Evolutionary conservation across 2,329 filamentous ascomycete genomes (phyloP).

Genomic region (Orbilia blumenaviensis): DNA sequence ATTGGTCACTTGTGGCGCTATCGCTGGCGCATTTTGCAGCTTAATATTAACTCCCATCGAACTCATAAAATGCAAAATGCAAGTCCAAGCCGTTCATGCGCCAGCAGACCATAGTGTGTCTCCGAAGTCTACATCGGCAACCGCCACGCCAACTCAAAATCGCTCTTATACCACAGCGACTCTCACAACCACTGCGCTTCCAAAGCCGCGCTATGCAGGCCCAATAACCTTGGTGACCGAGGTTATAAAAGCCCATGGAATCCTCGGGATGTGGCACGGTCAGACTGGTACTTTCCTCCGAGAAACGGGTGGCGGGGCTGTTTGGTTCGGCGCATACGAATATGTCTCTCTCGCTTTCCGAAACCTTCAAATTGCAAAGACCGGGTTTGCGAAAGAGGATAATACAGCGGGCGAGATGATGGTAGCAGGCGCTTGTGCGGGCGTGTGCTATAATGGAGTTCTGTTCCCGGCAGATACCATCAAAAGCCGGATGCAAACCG

Average conservation of each 20-base stretch:
- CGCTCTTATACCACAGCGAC: conserved; percentile 59
- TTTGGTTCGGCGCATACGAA: conserved; percentile 95
- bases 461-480: conserved; percentile 98
- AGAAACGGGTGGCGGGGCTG: conserved; percentile 89
- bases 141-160: conserved; percentile 61
- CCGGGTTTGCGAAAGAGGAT: conserved; percentile 7
- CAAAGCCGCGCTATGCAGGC: conserved; percentile 64
- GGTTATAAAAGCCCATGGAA: conserved; percentile 81
- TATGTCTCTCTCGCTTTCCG: conserved; percentile 54
- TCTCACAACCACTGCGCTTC: conserved; percentile 19
- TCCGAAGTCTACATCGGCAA: conserved; percentile 58
- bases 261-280: conserved; percentile 92
- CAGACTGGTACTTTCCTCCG: conserved; percentile 92
- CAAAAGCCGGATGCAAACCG: conserved; percentile 96
- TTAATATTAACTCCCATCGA: conserved; percentile 93
- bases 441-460: conserved; percentile 93
- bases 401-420: conserved; percentile 56
- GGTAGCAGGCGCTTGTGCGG: conserved; percentile 66
- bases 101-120: conserved; percentile 57
- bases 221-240: conserved; percentile 77
- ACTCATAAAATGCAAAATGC: conserved; percentile 97
- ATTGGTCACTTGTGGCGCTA: conserved; percentile 81
- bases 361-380: conserved; percentile 21
- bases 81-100: conserved; percentile 68
- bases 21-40: conserved; percentile 87